phyloP scores from a whole-genome alignment of 2,329 filamentous ascomycete genomes.

The Calonectria montana region DNA sequence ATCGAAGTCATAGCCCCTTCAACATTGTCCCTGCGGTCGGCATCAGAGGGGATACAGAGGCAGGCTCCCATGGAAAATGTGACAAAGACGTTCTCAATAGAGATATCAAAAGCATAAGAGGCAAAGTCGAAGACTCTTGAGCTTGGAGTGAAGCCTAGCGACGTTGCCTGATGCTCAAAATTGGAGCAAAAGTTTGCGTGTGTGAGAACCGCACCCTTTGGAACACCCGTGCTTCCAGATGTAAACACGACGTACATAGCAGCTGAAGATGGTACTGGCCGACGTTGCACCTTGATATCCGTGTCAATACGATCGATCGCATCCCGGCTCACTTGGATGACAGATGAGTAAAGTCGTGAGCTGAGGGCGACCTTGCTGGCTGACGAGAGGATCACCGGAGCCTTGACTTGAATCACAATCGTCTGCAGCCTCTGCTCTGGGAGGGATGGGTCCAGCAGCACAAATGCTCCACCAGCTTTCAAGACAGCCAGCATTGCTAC shows the following conservation, averaged over 20 bases:
- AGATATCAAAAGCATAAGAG: constrained; percentile 27
- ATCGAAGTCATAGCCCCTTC: background rate
- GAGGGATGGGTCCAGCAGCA: background rate
- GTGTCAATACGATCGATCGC: background rate
- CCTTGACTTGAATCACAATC: background rate
- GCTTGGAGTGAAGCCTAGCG: background rate
- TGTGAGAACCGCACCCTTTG: constrained; percentile 2
- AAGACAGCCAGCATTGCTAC: background rate
- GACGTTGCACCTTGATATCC: no score
- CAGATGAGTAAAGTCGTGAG: background rate
- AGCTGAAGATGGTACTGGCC: background rate
- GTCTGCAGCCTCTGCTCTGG: background rate
- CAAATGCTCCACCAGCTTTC: background rate
- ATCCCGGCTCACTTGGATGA: background rate
- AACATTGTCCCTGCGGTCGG: background rate
- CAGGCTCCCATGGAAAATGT: constrained; percentile 24
- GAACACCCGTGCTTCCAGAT: background rate
- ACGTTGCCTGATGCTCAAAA: background rate
- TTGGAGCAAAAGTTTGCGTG: constrained; percentile 21
- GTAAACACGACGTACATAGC: background rate
- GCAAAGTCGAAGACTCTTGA: constrained; percentile 19
- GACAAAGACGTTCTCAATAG: constrained; percentile 17
- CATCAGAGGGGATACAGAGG: constrained; percentile 18
- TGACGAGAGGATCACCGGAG: background rate
- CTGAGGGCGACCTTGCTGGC: background rate